Conservation (phyloP, 2,329 filamentous ascomycete species). For the Ciborinia camelliae region DNA sequence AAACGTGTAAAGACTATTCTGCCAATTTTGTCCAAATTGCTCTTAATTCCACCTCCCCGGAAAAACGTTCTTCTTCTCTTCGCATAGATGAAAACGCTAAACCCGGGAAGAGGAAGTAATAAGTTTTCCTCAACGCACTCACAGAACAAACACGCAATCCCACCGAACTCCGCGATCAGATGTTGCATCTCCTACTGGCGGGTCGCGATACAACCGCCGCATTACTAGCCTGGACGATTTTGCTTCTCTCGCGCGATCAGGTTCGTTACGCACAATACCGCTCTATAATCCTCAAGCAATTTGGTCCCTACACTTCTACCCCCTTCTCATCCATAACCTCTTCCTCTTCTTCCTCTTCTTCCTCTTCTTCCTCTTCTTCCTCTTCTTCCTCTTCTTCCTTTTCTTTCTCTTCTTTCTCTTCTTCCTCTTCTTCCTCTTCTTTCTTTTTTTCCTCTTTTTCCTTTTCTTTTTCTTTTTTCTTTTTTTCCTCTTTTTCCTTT, state of each 20-base stretch:
- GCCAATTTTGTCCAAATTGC: constrained; percentile 33
- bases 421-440: not conserved
- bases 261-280: constrained; percentile 44
- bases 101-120: constrained; percentile 32
- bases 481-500: not conserved
- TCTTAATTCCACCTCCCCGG: constrained; percentile 18
- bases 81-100: constrained; percentile 34
- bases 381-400: not conserved
- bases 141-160: constrained; percentile 44
- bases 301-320: constrained; percentile 28
- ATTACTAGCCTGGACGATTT: constrained; percentile 38
- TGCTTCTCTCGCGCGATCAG: constrained; percentile 44
- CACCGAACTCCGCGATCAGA: constrained; percentile 39
- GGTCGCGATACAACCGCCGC: constrained; percentile 32
- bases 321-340: no score
- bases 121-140: constrained; percentile 48
- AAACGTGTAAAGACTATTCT: constrained; percentile 30
- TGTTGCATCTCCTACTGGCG: constrained; percentile 37
- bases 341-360: not conserved
- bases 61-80: constrained; percentile 5
- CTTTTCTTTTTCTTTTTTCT: not conserved
- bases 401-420: not conserved
- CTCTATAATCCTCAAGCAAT: constrained; percentile 41
- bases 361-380: not conserved
- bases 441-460: not conserved